These are phyloP conservation scores for Graphilbum sp. DNA, from an alignment of 2,329 filamentous ascomycete genomes.

Conservation along the genomic window DNA sequence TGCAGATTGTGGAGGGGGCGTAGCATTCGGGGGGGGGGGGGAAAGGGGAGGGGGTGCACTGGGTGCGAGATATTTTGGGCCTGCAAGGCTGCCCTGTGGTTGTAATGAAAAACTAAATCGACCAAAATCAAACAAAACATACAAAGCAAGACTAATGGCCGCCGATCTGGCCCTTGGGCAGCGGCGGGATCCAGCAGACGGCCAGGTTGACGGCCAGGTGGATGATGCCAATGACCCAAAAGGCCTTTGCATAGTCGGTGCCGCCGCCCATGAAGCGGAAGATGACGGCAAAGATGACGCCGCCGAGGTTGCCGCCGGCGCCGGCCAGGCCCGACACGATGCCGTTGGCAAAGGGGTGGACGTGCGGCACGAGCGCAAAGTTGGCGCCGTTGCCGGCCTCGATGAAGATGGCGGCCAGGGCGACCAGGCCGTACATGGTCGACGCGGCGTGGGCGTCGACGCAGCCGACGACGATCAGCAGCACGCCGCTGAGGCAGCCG, in stretches of 20 bases:
- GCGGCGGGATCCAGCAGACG: conserved; percentile 37
- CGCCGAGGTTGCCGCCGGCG: conserved; percentile 68
- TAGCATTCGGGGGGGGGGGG: too few species aligned
- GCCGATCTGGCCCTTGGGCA: conserved; percentile 37
- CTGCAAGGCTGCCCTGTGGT: too few species aligned
- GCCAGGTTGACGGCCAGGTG: conserved; percentile 52
- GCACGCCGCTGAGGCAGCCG: conserved; percentile 42
- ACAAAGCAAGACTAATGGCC: too few species aligned
- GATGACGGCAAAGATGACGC: conserved; percentile 68
- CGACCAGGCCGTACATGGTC: conserved; percentile 62
- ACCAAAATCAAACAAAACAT: too few species aligned
- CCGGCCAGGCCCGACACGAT: conserved; percentile 62
- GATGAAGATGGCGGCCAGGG: conserved; percentile 64
- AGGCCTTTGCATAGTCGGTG: conserved; percentile 47
- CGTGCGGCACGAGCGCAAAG: conserved; percentile 74
- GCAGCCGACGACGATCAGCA: conserved; percentile 45
- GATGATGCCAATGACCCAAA: conserved; percentile 74
- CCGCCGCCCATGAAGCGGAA: conserved; percentile 56
- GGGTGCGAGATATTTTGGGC: too few species aligned
- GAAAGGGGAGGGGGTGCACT: too few species aligned
- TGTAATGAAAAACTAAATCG: too few species aligned
- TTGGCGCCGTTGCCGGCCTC: conserved; percentile 77
- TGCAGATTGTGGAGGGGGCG: conserved; percentile 13
- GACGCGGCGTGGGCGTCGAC: conserved; percentile 44
- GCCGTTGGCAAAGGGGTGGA: conserved; percentile 70